Evolutionary conservation across 768 basidiomycete species (phyloP).

Genomic region (Panus rudis): DNA sequence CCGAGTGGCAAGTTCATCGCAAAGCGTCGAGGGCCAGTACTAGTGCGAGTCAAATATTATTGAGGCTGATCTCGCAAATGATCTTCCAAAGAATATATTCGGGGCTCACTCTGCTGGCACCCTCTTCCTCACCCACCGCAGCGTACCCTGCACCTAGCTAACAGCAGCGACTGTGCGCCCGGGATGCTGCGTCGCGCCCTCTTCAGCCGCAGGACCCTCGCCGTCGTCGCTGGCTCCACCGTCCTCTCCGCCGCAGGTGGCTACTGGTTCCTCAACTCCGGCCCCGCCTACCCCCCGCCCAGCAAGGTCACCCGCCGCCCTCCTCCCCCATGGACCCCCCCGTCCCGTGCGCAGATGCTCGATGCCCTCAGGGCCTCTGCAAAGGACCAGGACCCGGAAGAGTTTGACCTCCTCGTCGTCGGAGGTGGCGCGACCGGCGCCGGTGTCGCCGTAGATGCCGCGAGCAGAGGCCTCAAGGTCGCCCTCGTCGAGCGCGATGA

Average conservation of each 20-base stretch:
- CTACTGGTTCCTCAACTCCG: slow-evolving; percentile 70
- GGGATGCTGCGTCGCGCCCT: slow-evolving; percentile 29
- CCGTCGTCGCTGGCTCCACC: slow-evolving; percentile 46
- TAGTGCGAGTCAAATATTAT: too few relatives aligned
- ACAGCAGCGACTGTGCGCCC: too few relatives aligned
- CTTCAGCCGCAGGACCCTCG: slow-evolving; percentile 51
- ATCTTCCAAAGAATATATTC: too few relatives aligned
- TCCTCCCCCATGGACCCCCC: slow-evolving; percentile 76
- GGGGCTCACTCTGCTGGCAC: too few relatives aligned
- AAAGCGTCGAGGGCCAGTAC: too few relatives aligned
- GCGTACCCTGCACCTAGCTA: too few relatives aligned
- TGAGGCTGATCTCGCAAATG: too few relatives aligned
- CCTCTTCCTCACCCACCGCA: too few relatives aligned
- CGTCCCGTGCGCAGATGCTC: slow-evolving; percentile 60
- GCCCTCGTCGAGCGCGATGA: slow-evolving; percentile 92
- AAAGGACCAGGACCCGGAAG: slow-evolving; percentile 26
- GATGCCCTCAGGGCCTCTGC: slow-evolving; percentile 43
- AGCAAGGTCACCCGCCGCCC: slow-evolving; percentile 63
- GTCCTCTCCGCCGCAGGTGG: slow-evolving; percentile 48
- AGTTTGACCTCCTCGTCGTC: slow-evolving; percentile 77
- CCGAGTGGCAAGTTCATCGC: too few relatives aligned
- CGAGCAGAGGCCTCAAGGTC: slow-evolving; percentile 84
- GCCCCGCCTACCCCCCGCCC: slow-evolving; percentile 57
- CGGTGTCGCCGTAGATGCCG: slow-evolving; percentile 94
- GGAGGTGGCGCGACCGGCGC: slow-evolving; percentile 96